Evolutionary conservation across 2,329 filamentous ascomycete genomes (phyloP).

Genomic region (Falciphora oryzae): DNA sequence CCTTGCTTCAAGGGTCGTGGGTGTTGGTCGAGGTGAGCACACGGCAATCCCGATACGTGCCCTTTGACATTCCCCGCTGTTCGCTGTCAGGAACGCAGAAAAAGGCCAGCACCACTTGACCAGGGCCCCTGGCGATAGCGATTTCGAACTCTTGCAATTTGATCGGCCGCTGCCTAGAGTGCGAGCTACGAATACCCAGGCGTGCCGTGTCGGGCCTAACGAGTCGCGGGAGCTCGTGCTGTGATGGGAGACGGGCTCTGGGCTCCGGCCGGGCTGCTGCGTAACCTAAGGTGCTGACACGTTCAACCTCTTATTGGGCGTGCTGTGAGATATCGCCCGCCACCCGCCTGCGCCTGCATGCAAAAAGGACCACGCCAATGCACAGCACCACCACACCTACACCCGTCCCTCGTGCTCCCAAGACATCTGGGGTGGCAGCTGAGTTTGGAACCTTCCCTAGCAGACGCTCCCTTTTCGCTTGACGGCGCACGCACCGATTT

Average conservation of each 20-base stretch:
- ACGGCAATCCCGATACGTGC: too few relatives aligned
- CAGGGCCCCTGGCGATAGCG: too few relatives aligned
- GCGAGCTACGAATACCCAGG: not conserved
- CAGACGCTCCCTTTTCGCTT: not conserved
- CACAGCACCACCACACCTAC: not conserved
- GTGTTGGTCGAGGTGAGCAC: too few relatives aligned
- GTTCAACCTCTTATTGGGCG: not conserved
- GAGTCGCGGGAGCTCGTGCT: too few relatives aligned
- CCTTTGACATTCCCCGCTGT: too few relatives aligned
- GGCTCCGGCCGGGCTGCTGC: not conserved
- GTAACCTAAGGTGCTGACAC: not conserved
- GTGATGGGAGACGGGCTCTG: too few relatives aligned
- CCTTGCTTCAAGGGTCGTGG: too few relatives aligned
- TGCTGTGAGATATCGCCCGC: not conserved
- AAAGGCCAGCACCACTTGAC: too few relatives aligned
- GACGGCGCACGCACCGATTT: not conserved
- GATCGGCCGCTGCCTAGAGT: not conserved
- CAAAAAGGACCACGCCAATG: not conserved
- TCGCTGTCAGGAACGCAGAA: too few relatives aligned
- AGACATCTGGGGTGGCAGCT: not conserved
- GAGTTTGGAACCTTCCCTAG: not conserved
- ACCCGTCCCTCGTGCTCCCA: too few relatives aligned
- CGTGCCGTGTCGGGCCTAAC: too few relatives aligned
- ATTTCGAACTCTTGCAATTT: too few relatives aligned
- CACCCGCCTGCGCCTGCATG: not conserved